A percentile compares a stretch with the other conserved stretches of the same genome.
phyloP scores from a whole-genome alignment of 306 rosid species.

The Dryas drummondii region DNA sequence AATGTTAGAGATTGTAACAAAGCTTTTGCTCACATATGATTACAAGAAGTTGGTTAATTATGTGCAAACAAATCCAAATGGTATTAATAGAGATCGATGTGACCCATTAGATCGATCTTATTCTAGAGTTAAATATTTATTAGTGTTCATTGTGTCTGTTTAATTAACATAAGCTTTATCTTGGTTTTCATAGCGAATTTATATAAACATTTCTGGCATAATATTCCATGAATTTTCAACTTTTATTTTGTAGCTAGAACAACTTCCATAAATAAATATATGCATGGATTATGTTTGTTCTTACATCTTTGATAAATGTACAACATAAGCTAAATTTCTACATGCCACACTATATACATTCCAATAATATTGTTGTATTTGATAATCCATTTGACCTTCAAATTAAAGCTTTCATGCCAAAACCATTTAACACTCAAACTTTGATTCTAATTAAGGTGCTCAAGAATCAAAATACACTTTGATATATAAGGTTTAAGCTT shows the following conservation, averaged over 20 bases:
- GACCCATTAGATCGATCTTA: conserved; percentile 12
- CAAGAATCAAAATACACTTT: no score
- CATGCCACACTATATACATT: no score
- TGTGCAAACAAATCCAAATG: background rate
- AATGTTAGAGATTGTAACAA: conserved; percentile 6
- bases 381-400: no score
- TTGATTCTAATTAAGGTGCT: no score
- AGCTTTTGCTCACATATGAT: conserved; percentile 14
- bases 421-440: no score
- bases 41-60: background rate
- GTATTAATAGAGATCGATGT: background rate
- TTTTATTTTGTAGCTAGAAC: background rate
- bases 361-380: no score
- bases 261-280: background rate
- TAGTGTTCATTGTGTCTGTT: background rate
- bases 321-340: no score
- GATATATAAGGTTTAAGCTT: no score
- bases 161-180: background rate
- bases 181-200: background rate
- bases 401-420: no score
- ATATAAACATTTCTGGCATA: background rate
- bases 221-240: background rate
- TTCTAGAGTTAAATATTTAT: background rate
- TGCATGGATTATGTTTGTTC: no score
- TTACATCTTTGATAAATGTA: no score